Conservation (phyloP, 192 early-diverging fungal genomes). For the Coemansia aciculifera region DNA sequence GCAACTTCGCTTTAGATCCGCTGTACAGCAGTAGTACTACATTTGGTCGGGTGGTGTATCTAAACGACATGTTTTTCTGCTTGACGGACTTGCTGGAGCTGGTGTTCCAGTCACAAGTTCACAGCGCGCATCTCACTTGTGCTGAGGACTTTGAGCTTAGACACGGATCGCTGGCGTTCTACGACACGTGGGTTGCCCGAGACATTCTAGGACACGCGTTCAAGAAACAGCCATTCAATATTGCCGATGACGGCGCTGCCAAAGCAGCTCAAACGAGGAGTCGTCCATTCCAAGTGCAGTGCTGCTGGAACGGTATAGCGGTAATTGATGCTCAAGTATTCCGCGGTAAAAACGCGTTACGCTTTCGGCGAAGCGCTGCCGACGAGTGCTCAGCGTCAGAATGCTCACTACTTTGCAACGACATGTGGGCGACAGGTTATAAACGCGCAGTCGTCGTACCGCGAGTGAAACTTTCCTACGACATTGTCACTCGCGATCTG, state of each 20-base stretch:
- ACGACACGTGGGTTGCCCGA: conserved; percentile 57
- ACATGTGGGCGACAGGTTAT: conserved; percentile 42
- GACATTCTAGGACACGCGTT: conserved; percentile 52
- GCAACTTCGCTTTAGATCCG: conserved; percentile 52
- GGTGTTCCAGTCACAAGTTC: conserved; percentile 42
- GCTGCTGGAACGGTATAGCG: conserved; percentile 57
- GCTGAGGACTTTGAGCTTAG: conserved; percentile 51
- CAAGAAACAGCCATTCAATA: conserved; percentile 29
- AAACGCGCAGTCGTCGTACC: conserved; percentile 47
- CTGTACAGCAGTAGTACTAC: conserved; percentile 10
- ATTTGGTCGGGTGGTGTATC: conserved; percentile 41
- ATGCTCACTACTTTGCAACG: conserved; percentile 56
- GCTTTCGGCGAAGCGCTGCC: conserved; percentile 22
- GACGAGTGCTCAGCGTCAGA: conserved; percentile 57
- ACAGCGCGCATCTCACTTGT: conserved; percentile 54
- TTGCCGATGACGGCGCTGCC: conserved; percentile 35
- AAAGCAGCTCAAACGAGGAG: conserved; percentile 18
- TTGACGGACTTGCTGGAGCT: conserved; percentile 55
- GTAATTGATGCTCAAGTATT: conserved; percentile 49
- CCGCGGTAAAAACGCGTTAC: conserved; percentile 7
- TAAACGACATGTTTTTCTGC: conserved; percentile 56
- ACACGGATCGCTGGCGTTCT: conserved; percentile 39
- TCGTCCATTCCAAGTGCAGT: conserved; percentile 54
- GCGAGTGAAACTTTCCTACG: conserved; percentile 51
- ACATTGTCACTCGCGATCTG: conserved; percentile 34